Conservation (phyloP, 495 filamentous ascomycete species). For the Cercophora scortea region DNA sequence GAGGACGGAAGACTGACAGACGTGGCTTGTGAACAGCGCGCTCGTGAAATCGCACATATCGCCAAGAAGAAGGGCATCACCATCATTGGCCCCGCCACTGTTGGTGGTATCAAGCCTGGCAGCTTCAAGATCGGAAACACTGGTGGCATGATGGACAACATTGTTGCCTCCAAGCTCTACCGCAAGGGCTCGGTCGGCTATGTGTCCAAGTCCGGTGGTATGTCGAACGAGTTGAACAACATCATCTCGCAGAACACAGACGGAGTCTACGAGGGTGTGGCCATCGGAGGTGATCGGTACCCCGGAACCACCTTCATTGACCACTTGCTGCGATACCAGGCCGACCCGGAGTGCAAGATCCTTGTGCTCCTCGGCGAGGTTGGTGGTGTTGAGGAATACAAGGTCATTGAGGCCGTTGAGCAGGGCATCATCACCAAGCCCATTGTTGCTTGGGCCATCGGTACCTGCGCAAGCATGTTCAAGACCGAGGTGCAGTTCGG, state of each 20-base stretch:
- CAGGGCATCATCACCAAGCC: conserved; percentile 91
- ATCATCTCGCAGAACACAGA: conserved; percentile 92
- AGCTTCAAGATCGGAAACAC: conserved; percentile 99
- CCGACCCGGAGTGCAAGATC: conserved; percentile 95
- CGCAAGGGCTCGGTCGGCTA: conserved; percentile 97
- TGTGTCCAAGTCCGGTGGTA: conserved; percentile 99
- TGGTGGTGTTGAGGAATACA: conserved; percentile 98
- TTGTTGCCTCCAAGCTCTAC: conserved; percentile 99
- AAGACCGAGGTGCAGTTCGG: conserved; percentile 99
- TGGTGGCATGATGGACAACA: conserved; percentile 99
- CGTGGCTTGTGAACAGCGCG: conserved; percentile 49
- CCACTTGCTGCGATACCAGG: conserved; percentile 90
- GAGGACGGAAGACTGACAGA: background rate
- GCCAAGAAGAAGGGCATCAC: conserved; percentile 97
- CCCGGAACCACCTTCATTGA: conserved; percentile 99
- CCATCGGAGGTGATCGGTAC: conserved; percentile 98
- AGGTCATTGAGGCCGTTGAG: conserved; percentile 97
- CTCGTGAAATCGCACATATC: conserved; percentile 91
- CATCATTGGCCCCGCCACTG: conserved; percentile 96
- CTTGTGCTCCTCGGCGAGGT: conserved; percentile 94
- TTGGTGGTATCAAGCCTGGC: conserved; percentile 98
- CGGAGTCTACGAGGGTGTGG: conserved; percentile 97
- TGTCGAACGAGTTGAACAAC: conserved; percentile 99
- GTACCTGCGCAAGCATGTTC: conserved; percentile 98
- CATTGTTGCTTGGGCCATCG: conserved; percentile 97